phyloP scores from a whole-genome alignment of 208 protist genomes.

The Trypanosoma avium region DNA sequence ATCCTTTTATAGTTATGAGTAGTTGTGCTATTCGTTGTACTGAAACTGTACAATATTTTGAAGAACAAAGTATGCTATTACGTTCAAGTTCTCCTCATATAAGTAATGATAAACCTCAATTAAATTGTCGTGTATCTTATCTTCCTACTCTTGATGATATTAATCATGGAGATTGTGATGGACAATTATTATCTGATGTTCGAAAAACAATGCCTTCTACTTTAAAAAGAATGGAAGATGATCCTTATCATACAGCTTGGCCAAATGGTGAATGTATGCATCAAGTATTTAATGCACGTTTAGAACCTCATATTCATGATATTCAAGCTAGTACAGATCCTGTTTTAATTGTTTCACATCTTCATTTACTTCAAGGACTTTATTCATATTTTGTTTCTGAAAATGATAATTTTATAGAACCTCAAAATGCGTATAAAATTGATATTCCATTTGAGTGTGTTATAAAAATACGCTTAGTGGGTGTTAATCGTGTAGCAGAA shows the following conservation, averaged over 20 bases:
- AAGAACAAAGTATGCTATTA: constrained; percentile 44
- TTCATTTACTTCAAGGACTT: constrained; percentile 78
- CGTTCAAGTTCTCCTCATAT: background rate
- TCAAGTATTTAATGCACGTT: constrained; percentile 84
- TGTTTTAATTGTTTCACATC: constrained; percentile 81
- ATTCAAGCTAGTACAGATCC: constrained; percentile 80
- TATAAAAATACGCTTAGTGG: constrained; percentile 71
- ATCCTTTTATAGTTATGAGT: constrained; percentile 69
- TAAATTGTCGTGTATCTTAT: constrained; percentile 79
- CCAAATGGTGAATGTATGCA: constrained; percentile 89
- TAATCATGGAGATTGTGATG: constrained; percentile 87
- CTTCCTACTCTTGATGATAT: constrained; percentile 87
- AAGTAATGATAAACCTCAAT: background rate
- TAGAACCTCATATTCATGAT: constrained; percentile 90
- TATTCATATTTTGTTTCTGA: constrained; percentile 89
- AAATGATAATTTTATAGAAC: constrained; percentile 57
- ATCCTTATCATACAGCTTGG: constrained; percentile 87
- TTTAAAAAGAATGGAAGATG: constrained; percentile 66
- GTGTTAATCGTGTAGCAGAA: constrained; percentile 65
- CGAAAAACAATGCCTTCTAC: constrained; percentile 78
- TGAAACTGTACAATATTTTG: constrained; percentile 82
- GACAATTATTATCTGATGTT: constrained; percentile 72
- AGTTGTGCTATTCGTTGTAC: constrained; percentile 81
- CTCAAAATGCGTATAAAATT: constrained; percentile 79
- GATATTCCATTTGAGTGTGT: constrained; percentile 79